Percentiles rank a stretch among this genome's conserved stretches.
phyloP scores from a whole-genome alignment of 1,139 yeast species.

The Spencermartinsiella ligniputridi region DNA sequence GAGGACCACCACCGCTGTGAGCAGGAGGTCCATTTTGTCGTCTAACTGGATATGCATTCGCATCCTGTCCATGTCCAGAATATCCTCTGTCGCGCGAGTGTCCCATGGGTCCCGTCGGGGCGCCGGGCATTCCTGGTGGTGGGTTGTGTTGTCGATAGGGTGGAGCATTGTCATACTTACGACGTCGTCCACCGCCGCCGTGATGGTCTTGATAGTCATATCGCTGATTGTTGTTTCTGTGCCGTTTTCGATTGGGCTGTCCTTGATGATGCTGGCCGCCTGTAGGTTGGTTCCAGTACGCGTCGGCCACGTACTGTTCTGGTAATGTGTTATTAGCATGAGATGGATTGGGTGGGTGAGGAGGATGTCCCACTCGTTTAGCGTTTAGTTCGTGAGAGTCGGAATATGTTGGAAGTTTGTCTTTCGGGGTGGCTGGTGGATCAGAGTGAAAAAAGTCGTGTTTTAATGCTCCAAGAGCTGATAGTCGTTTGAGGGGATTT shows the following conservation, averaged over 20 bases:
- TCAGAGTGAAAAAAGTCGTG: constrained; percentile 62
- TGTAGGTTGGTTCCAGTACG: not conserved
- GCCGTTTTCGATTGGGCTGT: not conserved
- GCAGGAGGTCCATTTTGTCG: not conserved
- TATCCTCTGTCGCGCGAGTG: no score
- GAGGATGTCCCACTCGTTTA: constrained; percentile 7
- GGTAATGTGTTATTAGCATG: constrained; percentile 2
- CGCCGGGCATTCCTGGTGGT: not conserved
- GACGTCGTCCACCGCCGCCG: constrained; percentile 1
- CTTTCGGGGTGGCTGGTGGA: constrained; percentile 56
- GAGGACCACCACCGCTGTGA: no score
- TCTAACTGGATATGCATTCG: not conserved
- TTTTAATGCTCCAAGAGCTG: constrained; percentile 72
- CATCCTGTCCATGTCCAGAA: not conserved
- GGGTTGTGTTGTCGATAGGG: not conserved
- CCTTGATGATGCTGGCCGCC: not conserved
- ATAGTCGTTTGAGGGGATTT: constrained; percentile 68
- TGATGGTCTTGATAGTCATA: not conserved
- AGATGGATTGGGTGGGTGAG: constrained; percentile 9
- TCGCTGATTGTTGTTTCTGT: not conserved
- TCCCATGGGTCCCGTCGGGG: not conserved
- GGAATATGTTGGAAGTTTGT: constrained; percentile 64
- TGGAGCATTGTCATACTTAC: constrained; percentile 1
- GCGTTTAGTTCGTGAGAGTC: constrained; percentile 80
- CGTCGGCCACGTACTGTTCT: not conserved